Conservation (phyloP, 306 rosid genomes). For the Acacia melanoxylon region DNA sequence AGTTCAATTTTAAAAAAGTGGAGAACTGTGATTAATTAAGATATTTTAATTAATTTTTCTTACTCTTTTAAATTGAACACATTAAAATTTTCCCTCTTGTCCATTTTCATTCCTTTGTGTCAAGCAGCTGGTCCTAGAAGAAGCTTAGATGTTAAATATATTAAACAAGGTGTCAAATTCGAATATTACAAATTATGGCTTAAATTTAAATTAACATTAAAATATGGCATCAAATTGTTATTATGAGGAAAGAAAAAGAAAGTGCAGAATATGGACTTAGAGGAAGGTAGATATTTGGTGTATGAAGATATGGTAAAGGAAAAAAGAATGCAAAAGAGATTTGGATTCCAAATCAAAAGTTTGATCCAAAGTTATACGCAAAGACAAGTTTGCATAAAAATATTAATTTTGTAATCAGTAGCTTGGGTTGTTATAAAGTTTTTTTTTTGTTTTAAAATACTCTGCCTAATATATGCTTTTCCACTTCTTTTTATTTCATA, state of each 20-base stretch:
- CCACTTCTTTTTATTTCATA: not conserved
- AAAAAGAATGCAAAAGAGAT: slow-evolving; percentile 38
- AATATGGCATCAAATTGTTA: not conserved
- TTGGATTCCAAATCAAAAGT: slow-evolving; percentile 36
- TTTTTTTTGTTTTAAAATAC: too few relatives aligned
- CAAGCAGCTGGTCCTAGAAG: too few relatives aligned
- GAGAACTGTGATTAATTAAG: too few relatives aligned
- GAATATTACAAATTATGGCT: not conserved
- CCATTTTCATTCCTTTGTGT: too few relatives aligned
- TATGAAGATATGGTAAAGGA: slow-evolving; percentile 31
- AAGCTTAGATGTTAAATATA: too few relatives aligned
- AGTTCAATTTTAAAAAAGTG: too few relatives aligned
- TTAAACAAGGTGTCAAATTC: not conserved
- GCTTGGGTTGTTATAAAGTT: not conserved
- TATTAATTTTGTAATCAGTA: not conserved
- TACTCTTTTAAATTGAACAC: too few relatives aligned
- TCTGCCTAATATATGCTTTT: not conserved
- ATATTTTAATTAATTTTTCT: too few relatives aligned
- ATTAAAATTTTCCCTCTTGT: too few relatives aligned
- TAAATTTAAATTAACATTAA: not conserved
- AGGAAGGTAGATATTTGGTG: slow-evolving; percentile 8
- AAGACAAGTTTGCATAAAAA: slow-evolving; percentile 18
- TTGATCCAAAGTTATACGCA: slow-evolving; percentile 32
- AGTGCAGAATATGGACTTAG: not conserved
- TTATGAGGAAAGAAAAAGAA: not conserved